These are phyloP conservation scores for Solanum chacoense DNA, from an alignment of 305 asterid species.

Conservation along the genomic window DNA sequence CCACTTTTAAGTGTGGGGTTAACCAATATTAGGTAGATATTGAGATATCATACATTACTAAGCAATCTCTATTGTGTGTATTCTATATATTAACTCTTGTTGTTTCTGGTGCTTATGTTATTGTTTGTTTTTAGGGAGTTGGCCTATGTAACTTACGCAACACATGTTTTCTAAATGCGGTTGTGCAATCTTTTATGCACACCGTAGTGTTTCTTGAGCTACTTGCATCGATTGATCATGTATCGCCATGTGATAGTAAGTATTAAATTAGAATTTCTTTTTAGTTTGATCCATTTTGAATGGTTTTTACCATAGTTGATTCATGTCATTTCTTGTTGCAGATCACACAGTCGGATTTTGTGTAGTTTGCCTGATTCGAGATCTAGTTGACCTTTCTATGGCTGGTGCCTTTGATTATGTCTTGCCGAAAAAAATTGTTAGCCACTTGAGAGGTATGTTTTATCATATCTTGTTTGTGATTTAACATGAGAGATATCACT, in stretches of 20 bases:
- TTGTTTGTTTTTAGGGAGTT: conserved; percentile 41
- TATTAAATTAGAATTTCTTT: background rate
- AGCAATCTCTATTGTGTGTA: background rate
- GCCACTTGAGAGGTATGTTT: conserved; percentile 73
- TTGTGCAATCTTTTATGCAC: conserved; percentile 71
- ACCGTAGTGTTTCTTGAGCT: conserved; percentile 55
- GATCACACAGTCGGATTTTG: conserved; percentile 34
- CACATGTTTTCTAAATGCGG: conserved; percentile 69
- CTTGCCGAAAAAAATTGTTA: conserved; percentile 31
- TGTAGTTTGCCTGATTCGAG: conserved; percentile 33
- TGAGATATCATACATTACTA: background rate
- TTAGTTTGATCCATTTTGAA: background rate
- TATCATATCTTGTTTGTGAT: background rate
- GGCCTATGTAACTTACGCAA: conserved; percentile 70
- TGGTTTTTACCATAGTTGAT: background rate
- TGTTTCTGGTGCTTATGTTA: background rate
- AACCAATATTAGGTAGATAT: background rate
- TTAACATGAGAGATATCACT: background rate
- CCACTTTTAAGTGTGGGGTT: background rate
- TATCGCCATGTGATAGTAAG: conserved; percentile 31
- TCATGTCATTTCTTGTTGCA: conserved; percentile 18
- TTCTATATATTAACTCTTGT: background rate
- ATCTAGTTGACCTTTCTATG: conserved; percentile 17
- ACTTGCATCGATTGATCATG: conserved; percentile 19
- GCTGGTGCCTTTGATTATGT: background rate